Percentiles rank a stretch among this genome's conserved stretches.
phyloP scores from a whole-genome alignment of 805 yeast genomes.

The Cyberlindnera amylophila region DNA sequence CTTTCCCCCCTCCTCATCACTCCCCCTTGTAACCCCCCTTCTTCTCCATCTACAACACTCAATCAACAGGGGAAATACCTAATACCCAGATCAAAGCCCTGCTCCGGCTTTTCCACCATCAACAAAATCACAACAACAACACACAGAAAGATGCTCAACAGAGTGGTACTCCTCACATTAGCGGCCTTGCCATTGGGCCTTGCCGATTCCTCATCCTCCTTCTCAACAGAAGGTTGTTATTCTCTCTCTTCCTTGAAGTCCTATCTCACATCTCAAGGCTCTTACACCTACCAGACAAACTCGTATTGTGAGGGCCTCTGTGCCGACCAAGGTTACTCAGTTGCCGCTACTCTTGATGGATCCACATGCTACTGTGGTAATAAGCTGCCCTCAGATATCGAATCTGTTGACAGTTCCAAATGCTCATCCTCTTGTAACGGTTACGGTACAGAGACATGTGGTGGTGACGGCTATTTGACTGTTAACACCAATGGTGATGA shows the following conservation, averaged over 20 bases:
- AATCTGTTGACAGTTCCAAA: slow-evolving; percentile 26
- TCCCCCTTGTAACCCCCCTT: neutral
- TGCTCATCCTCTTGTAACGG: slow-evolving; percentile 56
- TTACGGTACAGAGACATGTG: slow-evolving; percentile 60
- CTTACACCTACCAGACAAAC: slow-evolving; percentile 56
- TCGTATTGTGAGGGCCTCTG: slow-evolving; percentile 55
- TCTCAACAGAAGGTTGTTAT: slow-evolving; percentile 34
- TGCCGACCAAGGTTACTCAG: slow-evolving; percentile 36
- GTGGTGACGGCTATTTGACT: slow-evolving; percentile 48
- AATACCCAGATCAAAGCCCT: no score
- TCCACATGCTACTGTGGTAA: slow-evolving; percentile 66
- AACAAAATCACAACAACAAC: neutral
- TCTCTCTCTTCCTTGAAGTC: slow-evolving; percentile 24
- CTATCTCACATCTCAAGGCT: slow-evolving; percentile 37
- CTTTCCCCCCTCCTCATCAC: neutral
- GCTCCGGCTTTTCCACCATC: neutral
- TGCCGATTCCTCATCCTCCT: slow-evolving; percentile 2
- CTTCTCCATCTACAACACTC: neutral
- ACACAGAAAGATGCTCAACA: slow-evolving; percentile 5
- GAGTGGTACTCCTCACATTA: slow-evolving; percentile 3
- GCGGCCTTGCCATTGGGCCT: neutral
- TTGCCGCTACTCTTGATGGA: slow-evolving; percentile 53
- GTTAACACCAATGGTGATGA: slow-evolving; percentile 37
- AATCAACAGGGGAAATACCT: neutral
- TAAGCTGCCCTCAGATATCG: slow-evolving; percentile 32